A percentile compares a stretch with the other conserved stretches of the same genome.
Evolutionary conservation across 78 protist species (phyloP).

Genomic region (Bodo saltans): DNA sequence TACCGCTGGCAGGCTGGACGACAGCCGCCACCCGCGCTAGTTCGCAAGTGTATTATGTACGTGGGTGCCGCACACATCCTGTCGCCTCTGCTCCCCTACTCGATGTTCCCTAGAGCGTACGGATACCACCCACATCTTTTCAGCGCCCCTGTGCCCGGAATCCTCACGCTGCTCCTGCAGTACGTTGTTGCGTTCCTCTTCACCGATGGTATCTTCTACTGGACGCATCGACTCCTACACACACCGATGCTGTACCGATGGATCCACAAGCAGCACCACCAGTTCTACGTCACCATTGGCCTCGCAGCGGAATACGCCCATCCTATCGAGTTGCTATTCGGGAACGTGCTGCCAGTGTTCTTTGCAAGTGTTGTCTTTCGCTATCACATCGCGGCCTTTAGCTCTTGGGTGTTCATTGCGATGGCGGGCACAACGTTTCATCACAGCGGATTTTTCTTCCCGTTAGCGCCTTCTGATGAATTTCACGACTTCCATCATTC

Average conservation of each 20-base stretch:
- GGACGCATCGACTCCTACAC: constrained; percentile 10
- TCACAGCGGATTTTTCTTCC: constrained; percentile 17
- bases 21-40: no score
- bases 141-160: no score
- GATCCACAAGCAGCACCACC: constrained; percentile 38
- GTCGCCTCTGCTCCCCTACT: no score
- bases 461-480: background rate
- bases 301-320: constrained; percentile 17
- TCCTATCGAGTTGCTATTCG: constrained; percentile 21
- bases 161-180: no score
- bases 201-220: constrained; percentile 10
- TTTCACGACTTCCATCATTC: constrained; percentile 27
- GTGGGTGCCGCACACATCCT: no score
- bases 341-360: background rate
- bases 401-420: background rate
- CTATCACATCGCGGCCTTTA: background rate
- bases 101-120: no score
- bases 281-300: background rate
- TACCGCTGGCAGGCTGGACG: no score
- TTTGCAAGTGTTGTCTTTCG: background rate
- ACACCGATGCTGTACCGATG: background rate
- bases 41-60: no score
- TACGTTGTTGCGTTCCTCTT: no score
- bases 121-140: no score
- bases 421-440: background rate